phyloP scores from a whole-genome alignment of 805 yeast genomes.

The Candida loeiensis region DNA sequence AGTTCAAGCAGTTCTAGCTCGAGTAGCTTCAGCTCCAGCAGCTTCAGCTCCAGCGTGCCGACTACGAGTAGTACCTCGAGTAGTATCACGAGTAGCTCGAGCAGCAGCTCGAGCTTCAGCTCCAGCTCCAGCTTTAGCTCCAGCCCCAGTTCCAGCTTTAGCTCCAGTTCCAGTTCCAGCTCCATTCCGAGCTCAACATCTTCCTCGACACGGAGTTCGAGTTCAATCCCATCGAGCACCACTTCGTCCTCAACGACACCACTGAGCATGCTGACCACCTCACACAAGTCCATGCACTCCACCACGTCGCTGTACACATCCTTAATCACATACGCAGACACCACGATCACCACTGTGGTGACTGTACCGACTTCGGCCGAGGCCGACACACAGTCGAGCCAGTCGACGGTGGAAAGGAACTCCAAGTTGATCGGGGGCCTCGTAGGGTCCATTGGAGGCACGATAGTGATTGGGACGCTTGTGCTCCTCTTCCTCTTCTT shows the following conservation, averaged over 20 bases:
- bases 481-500: constrained; percentile 35
- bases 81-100: background rate
- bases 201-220: constrained; percentile 1
- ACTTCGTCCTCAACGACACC: background rate
- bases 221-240: background rate
- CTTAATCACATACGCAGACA: constrained; percentile 22
- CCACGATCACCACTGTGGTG: constrained; percentile 40
- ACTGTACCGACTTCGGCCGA: constrained; percentile 35
- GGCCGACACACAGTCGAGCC: constrained; percentile 11
- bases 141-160: background rate
- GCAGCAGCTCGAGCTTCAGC: background rate
- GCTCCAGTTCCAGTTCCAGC: background rate
- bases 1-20: background rate
- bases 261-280: constrained; percentile 5
- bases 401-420: constrained; percentile 20
- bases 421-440: constrained; percentile 42
- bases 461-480: constrained; percentile 36
- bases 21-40: background rate
- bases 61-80: background rate
- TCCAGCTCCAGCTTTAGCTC: background rate
- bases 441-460: constrained; percentile 47
- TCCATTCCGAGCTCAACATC: background rate
- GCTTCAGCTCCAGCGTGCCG: constrained; percentile 1
- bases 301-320: constrained; percentile 18
- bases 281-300: constrained; percentile 1